Percentiles rank a stretch among this genome's conserved stretches.
Evolutionary conservation across 2,329 filamentous ascomycete species (phyloP).

Genomic region (Colletotrichum viniferum): DNA sequence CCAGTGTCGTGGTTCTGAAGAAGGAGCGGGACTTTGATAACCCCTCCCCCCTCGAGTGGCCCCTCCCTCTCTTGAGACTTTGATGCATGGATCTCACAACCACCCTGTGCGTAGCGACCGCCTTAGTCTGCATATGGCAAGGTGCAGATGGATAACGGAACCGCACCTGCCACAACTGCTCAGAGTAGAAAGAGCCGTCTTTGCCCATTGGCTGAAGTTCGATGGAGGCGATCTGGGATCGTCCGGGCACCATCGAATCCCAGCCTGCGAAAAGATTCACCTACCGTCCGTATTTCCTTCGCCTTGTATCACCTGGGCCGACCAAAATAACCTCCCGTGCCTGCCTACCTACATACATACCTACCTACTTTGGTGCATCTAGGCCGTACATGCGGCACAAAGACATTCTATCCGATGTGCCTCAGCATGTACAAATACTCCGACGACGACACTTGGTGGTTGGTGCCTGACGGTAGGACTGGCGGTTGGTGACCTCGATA

Average conservation of each 20-base stretch:
- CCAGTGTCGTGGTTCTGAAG: neutral
- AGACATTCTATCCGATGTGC: neutral
- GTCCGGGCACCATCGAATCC: slow-evolving; percentile 10
- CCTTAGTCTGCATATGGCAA: neutral
- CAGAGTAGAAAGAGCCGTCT: neutral
- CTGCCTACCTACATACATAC: neutral
- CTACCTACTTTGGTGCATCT: neutral
- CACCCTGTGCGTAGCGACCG: neutral
- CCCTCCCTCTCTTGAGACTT: too few relatives aligned
- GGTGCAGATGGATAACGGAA: neutral
- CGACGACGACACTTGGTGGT: neutral
- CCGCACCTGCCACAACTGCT: neutral
- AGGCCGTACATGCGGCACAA: neutral
- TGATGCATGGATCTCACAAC: neutral
- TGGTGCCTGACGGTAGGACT: too few relatives aligned
- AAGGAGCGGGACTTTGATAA: neutral
- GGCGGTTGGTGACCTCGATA: neutral
- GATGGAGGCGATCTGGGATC: slow-evolving; percentile 9
- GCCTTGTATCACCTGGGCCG: neutral
- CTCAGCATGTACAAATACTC: neutral
- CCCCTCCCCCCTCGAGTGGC: neutral
- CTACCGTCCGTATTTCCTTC: neutral
- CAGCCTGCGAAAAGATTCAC: neutral
- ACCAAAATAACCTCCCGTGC: neutral
- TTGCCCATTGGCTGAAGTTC: neutral